These are phyloP conservation scores for sweet orange (Citrus sinensis) DNA, from an alignment of 345 rosid genomes.

Conservation along the genomic window DNA sequence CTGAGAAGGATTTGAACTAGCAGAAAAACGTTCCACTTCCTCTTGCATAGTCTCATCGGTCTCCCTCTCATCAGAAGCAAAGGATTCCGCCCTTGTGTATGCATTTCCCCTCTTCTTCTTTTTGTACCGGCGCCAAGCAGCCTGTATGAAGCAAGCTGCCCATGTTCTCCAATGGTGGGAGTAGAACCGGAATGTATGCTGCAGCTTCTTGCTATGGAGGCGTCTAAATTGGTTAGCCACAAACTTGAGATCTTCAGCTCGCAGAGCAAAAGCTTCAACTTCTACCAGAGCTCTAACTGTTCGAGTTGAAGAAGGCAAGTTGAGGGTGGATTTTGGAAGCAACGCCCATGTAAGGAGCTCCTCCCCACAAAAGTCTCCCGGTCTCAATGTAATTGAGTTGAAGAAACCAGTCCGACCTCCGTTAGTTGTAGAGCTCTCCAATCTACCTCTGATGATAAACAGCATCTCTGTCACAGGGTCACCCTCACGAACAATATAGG, in stretches of 20 bases:
- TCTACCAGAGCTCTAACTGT: conserved; percentile 81
- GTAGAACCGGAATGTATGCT: conserved; percentile 83
- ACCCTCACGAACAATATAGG: conserved; percentile 88
- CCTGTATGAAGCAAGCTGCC: conserved; percentile 94
- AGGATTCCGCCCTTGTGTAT: conserved; percentile 47
- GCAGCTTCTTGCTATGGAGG: conserved; percentile 92
- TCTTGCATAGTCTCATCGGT: conserved; percentile 19
- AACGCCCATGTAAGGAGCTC: conserved; percentile 95
- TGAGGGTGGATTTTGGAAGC: conserved; percentile 71
- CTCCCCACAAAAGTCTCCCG: conserved; percentile 95
- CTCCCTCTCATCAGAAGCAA: conserved; percentile 24
- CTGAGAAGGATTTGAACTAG: conserved; percentile 31
- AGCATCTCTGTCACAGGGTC: conserved; percentile 93
- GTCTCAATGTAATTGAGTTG: conserved; percentile 68
- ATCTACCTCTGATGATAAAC: conserved; percentile 78
- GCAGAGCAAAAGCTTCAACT: conserved; percentile 91
- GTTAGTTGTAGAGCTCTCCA: conserved; percentile 88
- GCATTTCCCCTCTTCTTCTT: conserved; percentile 51
- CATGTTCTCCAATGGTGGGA: conserved; percentile 98
- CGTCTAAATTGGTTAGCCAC: conserved; percentile 92
- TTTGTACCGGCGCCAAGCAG: conserved; percentile 81
- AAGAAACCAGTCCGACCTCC: conserved; percentile 97
- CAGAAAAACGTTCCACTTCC: conserved; percentile 16
- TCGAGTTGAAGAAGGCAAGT: conserved; percentile 87
- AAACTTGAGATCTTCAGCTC: conserved; percentile 87